A percentile compares a stretch with the other conserved stretches of the same genome.
phyloP scores from a whole-genome alignment of 1,139 yeast species.

The Yamadazyma songkhlaensis region DNA sequence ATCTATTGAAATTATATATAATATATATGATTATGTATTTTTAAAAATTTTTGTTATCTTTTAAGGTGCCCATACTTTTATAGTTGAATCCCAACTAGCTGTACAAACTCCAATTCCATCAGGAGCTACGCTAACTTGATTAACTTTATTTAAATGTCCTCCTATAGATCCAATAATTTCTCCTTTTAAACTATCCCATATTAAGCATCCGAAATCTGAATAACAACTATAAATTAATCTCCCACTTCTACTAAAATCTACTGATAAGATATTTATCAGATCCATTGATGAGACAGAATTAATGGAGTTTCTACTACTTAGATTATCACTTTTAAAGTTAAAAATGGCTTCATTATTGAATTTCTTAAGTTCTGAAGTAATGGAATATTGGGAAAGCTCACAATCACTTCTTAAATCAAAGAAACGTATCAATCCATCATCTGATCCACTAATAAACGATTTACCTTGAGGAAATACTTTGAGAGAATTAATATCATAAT shows the following conservation, averaged over 20 bases:
- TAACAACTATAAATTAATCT: conserved; percentile 73
- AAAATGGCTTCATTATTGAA: not conserved
- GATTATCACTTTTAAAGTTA: not conserved
- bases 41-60: not conserved
- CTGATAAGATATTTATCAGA: conserved; percentile 45
- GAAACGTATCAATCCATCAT: conserved; percentile 71
- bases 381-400: conserved; percentile 53
- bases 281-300: conserved; percentile 11
- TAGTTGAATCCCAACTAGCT: conserved; percentile 68
- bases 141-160: conserved; percentile 55
- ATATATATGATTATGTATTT: not conserved
- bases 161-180: conserved; percentile 59
- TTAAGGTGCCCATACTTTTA: conserved; percentile 51
- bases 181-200: conserved; percentile 76
- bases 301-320: conserved; percentile 10
- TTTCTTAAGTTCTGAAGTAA: conserved; percentile 22
- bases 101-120: conserved; percentile 76
- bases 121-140: conserved; percentile 63
- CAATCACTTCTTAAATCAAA: conserved; percentile 81
- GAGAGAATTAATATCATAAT: conserved; percentile 65
- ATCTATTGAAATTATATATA: not conserved
- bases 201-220: conserved; percentile 69
- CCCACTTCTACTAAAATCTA: conserved; percentile 77
- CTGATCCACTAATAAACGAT: conserved; percentile 70
- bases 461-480: conserved; percentile 70